These are phyloP conservation scores for Lablab purpureus DNA, from an alignment of 306 rosid species.

Conservation along the genomic window DNA sequence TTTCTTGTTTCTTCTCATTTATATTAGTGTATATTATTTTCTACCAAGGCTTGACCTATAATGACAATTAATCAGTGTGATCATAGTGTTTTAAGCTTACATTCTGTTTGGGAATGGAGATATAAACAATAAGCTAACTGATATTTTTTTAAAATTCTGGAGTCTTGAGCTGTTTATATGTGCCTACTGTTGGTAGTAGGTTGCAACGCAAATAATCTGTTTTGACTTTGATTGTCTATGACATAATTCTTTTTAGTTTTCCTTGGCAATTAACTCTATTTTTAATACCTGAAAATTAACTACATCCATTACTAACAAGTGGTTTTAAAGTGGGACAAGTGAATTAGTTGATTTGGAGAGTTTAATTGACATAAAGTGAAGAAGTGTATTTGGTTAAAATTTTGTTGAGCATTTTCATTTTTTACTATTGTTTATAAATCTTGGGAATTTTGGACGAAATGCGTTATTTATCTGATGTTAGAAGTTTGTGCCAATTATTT, in stretches of 20 bases:
- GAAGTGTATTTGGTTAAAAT: background rate
- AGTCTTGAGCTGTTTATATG: constrained; percentile 16
- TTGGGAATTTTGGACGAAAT: constrained; percentile 3
- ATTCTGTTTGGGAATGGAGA: constrained; percentile 9
- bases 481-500: background rate
- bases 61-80: background rate
- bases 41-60: background rate
- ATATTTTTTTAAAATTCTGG: constrained; percentile 10
- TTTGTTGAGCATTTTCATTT: background rate
- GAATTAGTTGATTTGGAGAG: background rate
- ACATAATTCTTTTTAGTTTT: background rate
- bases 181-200: background rate
- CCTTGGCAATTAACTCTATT: background rate
- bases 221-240: background rate
- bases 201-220: constrained; percentile 22
- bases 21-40: constrained; percentile 4
- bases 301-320: background rate
- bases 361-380: no score
- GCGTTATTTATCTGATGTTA: background rate
- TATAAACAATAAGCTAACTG: background rate
- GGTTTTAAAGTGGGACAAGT: background rate
- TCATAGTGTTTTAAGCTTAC: background rate
- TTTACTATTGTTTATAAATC: background rate
- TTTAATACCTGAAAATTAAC: background rate
- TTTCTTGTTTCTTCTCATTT: background rate